Conservation (phyloP, 164 flowering plant species). For the Tinospora cordifolia region DNA sequence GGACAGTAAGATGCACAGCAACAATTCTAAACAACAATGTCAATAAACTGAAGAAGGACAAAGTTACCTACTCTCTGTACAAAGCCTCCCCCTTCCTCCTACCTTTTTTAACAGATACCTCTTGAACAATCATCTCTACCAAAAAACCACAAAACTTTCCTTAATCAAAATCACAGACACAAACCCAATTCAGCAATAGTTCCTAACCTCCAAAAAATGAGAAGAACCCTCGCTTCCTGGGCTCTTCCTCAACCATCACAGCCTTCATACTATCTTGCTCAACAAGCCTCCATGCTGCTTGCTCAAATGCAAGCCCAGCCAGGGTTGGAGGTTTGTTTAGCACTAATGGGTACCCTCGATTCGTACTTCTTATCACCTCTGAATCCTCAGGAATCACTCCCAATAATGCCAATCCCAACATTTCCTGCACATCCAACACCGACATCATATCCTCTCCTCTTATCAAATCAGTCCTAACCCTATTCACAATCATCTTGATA, state of each 20-base stretch:
- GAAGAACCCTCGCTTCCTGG: constrained; percentile 81
- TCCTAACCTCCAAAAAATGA: constrained; percentile 75
- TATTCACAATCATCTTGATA: constrained; percentile 91
- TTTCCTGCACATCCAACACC: constrained; percentile 90
- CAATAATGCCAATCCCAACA: constrained; percentile 78
- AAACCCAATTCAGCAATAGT: not conserved
- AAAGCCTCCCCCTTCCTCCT: constrained; percentile 9
- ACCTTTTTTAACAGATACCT: not conserved
- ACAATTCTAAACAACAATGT: constrained; percentile 1
- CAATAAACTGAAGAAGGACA: constrained; percentile 3
- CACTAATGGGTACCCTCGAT: constrained; percentile 86
- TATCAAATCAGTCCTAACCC: constrained; percentile 94
- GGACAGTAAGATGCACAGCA: not conserved
- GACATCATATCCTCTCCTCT: constrained; percentile 99
- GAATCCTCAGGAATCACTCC: constrained; percentile 95
- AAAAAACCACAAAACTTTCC: not conserved
- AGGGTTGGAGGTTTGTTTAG: constrained; percentile 88
- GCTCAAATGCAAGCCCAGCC: constrained; percentile 98
- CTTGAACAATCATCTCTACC: constrained; percentile 4
- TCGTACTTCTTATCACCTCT: constrained; percentile 91
- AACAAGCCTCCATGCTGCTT: constrained; percentile 96
- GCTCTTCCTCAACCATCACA: constrained; percentile 94
- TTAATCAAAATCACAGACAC: too few species aligned
- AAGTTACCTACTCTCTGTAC: constrained; percentile 32
- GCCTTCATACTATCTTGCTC: constrained; percentile 98